These are phyloP conservation scores for Thalassiosira ordinaria DNA, from an alignment of 352 stramenopile genomes.

Conservation along the genomic window DNA sequence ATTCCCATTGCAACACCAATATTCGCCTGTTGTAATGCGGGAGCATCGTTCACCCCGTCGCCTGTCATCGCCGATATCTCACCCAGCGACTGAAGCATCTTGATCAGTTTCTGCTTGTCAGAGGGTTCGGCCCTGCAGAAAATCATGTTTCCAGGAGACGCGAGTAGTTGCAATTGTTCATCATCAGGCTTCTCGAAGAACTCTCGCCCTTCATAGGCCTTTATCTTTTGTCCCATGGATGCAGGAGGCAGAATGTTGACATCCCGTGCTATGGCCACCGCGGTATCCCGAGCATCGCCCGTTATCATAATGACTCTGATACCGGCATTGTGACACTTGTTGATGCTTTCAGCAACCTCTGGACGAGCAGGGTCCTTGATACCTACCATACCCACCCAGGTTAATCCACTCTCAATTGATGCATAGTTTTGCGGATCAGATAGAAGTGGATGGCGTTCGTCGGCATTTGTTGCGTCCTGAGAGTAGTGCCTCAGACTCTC, in stretches of 20 bases:
- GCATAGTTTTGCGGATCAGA: conserved; percentile 88
- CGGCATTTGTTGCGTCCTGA: conserved; percentile 39
- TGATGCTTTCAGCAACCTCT: conserved; percentile 96
- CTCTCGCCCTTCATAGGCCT: conserved; percentile 94
- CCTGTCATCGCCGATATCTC: conserved; percentile 97
- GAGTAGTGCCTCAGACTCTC: conserved; percentile 65
- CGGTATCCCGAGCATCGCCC: conserved; percentile 98
- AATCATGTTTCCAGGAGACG: conserved; percentile 90
- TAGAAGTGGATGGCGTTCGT: conserved; percentile 75
- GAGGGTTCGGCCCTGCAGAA: conserved; percentile 97
- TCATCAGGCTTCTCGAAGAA: conserved; percentile 93
- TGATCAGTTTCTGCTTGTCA: conserved; percentile 96
- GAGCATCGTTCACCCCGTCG: conserved; percentile 99
- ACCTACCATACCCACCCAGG: conserved; percentile 96
- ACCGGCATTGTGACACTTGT: conserved; percentile 92
- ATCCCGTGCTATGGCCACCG: conserved; percentile 95
- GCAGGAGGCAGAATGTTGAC: conserved; percentile 92
- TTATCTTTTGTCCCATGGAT: conserved; percentile 75
- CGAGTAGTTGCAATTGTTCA: conserved; percentile 91
- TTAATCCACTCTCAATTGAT: conserved; percentile 95
- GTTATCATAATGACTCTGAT: conserved; percentile 99
- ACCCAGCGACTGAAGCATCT: conserved; percentile 92
- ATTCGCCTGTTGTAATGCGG: conserved; percentile 96
- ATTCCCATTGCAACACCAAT: conserved; percentile 98
- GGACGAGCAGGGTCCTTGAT: conserved; percentile 98